phyloP scores from a whole-genome alignment of 2,329 filamentous ascomycete species.

The Colletotrichum liaoningense region DNA sequence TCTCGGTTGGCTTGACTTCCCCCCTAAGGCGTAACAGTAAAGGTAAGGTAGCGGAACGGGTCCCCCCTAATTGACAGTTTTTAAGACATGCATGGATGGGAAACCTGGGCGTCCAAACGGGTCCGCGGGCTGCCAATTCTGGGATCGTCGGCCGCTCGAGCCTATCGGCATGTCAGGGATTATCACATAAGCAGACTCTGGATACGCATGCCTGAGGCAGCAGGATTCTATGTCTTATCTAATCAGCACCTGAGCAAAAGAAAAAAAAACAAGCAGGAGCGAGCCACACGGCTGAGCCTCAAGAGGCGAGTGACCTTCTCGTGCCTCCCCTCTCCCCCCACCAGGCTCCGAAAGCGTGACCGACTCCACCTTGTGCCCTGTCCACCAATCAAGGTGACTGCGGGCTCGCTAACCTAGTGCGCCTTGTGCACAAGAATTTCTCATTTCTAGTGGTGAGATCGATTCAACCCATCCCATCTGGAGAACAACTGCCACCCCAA shows the following conservation, averaged over 20 bases:
- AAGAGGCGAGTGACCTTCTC: constrained; percentile 7
- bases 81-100: constrained; percentile 33
- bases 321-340: neutral
- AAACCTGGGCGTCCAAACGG: constrained; percentile 22
- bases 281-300: constrained; percentile 10
- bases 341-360: constrained; percentile 27
- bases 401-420: constrained; percentile 34
- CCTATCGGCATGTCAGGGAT: constrained; percentile 32
- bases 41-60: constrained; percentile 11
- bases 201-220: constrained; percentile 12
- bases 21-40: constrained; percentile 4
- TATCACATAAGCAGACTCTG: constrained; percentile 21
- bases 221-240: neutral
- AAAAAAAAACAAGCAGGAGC: neutral
- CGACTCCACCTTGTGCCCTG: constrained; percentile 25
- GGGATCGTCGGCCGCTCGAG: constrained; percentile 28
- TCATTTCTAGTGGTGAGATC: constrained; percentile 15
- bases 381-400: constrained; percentile 33
- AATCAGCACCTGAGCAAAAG: neutral
- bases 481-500: constrained; percentile 34
- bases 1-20: constrained; percentile 14
- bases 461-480: constrained; percentile 14
- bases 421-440: constrained; percentile 33
- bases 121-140: constrained; percentile 23
- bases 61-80: constrained; percentile 34